phyloP scores from a whole-genome alignment of 2,329 filamentous ascomycete genomes.

The Aschersonia sp. region DNA sequence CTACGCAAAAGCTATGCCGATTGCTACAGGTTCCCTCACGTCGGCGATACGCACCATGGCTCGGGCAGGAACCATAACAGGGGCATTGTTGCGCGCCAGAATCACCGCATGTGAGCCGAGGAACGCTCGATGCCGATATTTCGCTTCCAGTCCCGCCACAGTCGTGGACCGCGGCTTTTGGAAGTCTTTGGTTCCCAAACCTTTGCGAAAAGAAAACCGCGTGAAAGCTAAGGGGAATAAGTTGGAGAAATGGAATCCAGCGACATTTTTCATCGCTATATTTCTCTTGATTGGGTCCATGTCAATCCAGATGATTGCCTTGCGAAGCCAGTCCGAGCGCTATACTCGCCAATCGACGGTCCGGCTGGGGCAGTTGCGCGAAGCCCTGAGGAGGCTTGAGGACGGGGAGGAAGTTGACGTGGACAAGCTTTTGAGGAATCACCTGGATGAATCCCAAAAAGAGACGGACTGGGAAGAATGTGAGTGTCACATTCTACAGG shows the following conservation, averaged over 20 bases:
- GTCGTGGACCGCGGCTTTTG: constrained; percentile 48
- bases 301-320: constrained; percentile 77
- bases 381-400: constrained; percentile 58
- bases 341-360: constrained; percentile 66
- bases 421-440: constrained; percentile 57
- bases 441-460: constrained; percentile 49
- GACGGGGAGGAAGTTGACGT: constrained; percentile 72
- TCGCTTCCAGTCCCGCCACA: constrained; percentile 27
- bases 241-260: constrained; percentile 60
- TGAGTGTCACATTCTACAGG: constrained; percentile 20
- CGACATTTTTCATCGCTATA: constrained; percentile 68
- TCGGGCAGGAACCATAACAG: background rate
- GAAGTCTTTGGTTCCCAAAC: constrained; percentile 54
- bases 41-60: too few species aligned
- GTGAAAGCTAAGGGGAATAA: constrained; percentile 23
- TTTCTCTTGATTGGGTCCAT: constrained; percentile 86
- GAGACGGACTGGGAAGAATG: constrained; percentile 85
- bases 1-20: too few species aligned
- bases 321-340: constrained; percentile 60
- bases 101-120: background rate
- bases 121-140: background rate
- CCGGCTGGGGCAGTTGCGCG: constrained; percentile 60
- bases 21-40: too few species aligned
- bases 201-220: constrained; percentile 33
- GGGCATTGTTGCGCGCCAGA: background rate